phyloP scores from a whole-genome alignment of 2,329 filamentous ascomycete genomes.

The Colletotrichum tanaceti region DNA sequence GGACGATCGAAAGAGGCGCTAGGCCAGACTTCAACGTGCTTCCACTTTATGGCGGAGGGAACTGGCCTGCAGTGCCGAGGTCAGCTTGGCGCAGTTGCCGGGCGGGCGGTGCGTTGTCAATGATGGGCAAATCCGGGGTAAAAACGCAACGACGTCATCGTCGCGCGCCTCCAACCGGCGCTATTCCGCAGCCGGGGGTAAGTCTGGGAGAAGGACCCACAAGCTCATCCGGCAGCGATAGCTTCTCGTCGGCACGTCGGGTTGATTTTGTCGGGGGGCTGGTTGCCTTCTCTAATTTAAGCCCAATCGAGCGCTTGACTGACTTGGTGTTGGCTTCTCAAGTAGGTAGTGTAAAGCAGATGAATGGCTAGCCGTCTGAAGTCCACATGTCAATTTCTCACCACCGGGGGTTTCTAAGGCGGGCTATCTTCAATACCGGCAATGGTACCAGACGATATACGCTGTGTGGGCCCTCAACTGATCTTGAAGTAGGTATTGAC shows the following conservation, averaged over 20 bases:
- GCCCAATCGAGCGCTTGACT: neutral
- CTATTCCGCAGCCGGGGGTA: slow-evolving; percentile 4
- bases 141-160: slow-evolving; percentile 18
- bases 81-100: slow-evolving; percentile 11
- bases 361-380: neutral
- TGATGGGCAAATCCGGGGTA: slow-evolving; percentile 18
- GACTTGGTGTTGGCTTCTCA: neutral
- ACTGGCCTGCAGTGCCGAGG: slow-evolving; percentile 2
- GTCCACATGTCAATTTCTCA: slow-evolving; percentile 2
- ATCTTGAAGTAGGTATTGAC: neutral
- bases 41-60: neutral
- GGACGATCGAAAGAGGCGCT: neutral
- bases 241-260: neutral
- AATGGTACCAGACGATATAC: neutral
- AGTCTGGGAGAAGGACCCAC: neutral
- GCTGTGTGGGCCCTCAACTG: neutral
- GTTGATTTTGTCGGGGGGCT: neutral
- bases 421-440: neutral
- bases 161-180: slow-evolving; percentile 1
- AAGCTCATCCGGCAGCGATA: neutral
- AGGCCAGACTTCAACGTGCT: neutral
- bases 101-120: neutral
- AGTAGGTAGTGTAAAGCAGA: neutral
- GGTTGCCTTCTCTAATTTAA: neutral
- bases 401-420: neutral